These are phyloP conservation scores for Hirschioporus abietinus DNA, from an alignment of 768 basidiomycete genomes.

Conservation along the genomic window DNA sequence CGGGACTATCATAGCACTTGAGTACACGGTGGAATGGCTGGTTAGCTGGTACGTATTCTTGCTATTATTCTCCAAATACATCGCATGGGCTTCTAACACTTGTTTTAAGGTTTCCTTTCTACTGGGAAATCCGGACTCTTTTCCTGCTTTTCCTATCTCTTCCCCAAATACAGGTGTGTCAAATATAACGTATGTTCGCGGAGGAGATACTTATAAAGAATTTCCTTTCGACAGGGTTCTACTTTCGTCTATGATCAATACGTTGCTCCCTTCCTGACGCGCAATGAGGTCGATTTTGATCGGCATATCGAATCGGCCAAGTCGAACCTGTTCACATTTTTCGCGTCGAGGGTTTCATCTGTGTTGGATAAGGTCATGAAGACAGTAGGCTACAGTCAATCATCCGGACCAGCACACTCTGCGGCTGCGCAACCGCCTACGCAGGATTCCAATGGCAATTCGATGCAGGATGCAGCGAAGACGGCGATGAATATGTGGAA, in stretches of 20 bases:
- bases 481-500: background rate
- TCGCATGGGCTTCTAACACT: slow-evolving; percentile 16
- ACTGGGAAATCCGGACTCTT: slow-evolving; percentile 67
- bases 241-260: slow-evolving; percentile 57
- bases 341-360: slow-evolving; percentile 43
- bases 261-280: slow-evolving; percentile 53
- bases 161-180: slow-evolving; percentile 60
- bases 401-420: background rate
- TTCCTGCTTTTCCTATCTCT: slow-evolving; percentile 64
- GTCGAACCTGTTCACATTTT: slow-evolving; percentile 46
- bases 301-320: slow-evolving; percentile 51
- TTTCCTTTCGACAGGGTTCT: slow-evolving; percentile 46
- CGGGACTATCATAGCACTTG: slow-evolving; percentile 53
- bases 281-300: slow-evolving; percentile 58
- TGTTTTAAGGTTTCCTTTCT: slow-evolving; percentile 60
- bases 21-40: slow-evolving; percentile 58
- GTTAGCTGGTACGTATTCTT: slow-evolving; percentile 51
- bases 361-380: slow-evolving; percentile 39
- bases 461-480: background rate
- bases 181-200: background rate
- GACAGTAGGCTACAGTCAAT: background rate
- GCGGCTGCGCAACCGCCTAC: background rate
- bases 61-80: background rate
- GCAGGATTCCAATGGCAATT: background rate
- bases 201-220: slow-evolving; percentile 10